Evolutionary conservation across 371 early-diverging fungal genomes (phyloP), one percentile per base, ranked within the genome.

Genomic region (Mortierella sp.): DNA sequence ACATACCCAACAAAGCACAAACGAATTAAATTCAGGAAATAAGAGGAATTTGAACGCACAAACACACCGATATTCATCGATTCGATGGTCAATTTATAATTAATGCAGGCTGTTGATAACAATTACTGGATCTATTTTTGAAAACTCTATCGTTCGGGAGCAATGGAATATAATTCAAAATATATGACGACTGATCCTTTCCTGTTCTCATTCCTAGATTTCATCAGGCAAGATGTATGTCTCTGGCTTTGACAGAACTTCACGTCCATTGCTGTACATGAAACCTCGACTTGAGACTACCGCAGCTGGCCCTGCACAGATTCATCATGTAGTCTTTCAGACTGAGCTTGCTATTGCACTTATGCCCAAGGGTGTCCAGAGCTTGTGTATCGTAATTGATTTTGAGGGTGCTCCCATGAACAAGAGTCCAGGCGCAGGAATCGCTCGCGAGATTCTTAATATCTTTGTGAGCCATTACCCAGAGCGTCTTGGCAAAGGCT

Each of bases 391-490:
- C 55, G 74, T 96, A 55, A 89, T 97, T 34, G 98, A 97, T 71
- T 95, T 92, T 65, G 90, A 91, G 22, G 89, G 90, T 64, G 83
- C 92, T 29, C 84, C 91, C 40, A 85, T 93, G 72, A 80, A 89
- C 47, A 93, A 89, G 42, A 88, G 92, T 29, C 90, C 94, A 26
- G 92, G 94, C 5, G 78, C 94, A 0, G 85, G 86, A 8, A 90
- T 94, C 6, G 89, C 96, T 5, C 89, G 91, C 53, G 89, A 93
- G 63, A 94, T 96, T 55, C 84, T 96, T 79, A 83, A 90, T 57
- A 89, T 95, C 29, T 83, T 97, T 12, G 89, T 89, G 28, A 88
- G 88, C 40, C 98, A 97, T 82, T 97, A 96, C 73, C 96, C 96
- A 3, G 97, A 97, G 81, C 87, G 94, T 31, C 83, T 95, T 51